Evolutionary conservation across 1,284 basidiomycete species (phyloP).

Genomic region (Austroboletus niveus): DNA sequence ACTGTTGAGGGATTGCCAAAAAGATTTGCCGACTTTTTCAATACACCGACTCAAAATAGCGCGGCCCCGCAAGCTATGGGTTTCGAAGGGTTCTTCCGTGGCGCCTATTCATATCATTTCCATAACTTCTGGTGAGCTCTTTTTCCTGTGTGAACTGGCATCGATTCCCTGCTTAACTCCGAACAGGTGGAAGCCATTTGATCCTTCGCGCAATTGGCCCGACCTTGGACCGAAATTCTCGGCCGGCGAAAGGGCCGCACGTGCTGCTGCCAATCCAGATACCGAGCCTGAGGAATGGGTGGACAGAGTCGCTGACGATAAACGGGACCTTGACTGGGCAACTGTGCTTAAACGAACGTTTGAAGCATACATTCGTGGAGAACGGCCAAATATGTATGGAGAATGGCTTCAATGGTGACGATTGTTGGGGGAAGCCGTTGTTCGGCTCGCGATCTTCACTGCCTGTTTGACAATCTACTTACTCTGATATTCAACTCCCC

Average conservation of each 20-base stretch:
- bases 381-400: conserved; percentile 90
- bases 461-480: conserved; percentile 28
- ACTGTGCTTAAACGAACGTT: conserved; percentile 91
- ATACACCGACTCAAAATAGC: conserved; percentile 64
- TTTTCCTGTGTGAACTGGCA: not conserved
- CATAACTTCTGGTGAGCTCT: conserved; percentile 73
- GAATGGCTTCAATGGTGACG: conserved; percentile 74
- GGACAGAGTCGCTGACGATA: conserved; percentile 47
- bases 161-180: not conserved
- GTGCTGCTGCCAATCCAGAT: conserved; percentile 37
- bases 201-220: conserved; percentile 85
- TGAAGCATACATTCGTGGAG: conserved; percentile 83
- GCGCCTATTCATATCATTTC: conserved; percentile 85
- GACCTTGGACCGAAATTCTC: conserved; percentile 82
- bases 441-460: conserved; percentile 7
- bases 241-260: conserved; percentile 65
- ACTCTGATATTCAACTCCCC: conserved; percentile 24
- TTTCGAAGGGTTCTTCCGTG: conserved; percentile 84
- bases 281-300: conserved; percentile 36
- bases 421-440: not conserved
- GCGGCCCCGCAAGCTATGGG: conserved; percentile 76
- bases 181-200: conserved; percentile 90
- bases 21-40: conserved; percentile 77
- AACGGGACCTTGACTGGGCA: conserved; percentile 84
- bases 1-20: conserved; percentile 3